phyloP scores from a whole-genome alignment of 2,329 filamentous ascomycete genomes.

The Rhynchosporium secalis region DNA sequence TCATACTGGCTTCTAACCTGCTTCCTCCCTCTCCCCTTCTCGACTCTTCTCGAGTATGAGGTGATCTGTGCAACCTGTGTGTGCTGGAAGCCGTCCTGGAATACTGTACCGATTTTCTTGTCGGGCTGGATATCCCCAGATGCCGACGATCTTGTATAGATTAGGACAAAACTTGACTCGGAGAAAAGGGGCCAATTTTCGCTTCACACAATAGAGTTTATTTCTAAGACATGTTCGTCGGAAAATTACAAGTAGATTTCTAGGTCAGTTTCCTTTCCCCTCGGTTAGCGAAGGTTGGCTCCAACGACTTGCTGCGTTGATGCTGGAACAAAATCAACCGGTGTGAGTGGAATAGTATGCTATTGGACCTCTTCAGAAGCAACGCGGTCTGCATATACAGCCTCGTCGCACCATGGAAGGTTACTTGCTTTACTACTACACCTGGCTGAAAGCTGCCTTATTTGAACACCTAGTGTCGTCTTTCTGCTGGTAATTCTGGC shows the following conservation, averaged over 20 bases:
- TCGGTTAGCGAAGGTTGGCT: neutral
- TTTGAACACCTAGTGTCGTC: neutral
- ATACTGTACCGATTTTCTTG: neutral
- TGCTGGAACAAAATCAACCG: slow-evolving; percentile 7
- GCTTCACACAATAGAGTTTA: neutral
- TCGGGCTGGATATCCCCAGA: neutral
- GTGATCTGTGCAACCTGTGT: slow-evolving; percentile 7
- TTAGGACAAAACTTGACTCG: slow-evolving; percentile 11
- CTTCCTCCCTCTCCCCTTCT: neutral
- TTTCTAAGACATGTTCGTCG: neutral
- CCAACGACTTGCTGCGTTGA: neutral
- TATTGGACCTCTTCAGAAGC: slow-evolving; percentile 21
- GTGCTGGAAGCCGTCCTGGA: neutral
- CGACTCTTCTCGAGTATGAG: neutral
- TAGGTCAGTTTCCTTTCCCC: neutral
- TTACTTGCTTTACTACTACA: neutral
- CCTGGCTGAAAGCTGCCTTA: slow-evolving; percentile 11
- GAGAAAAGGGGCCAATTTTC: slow-evolving; percentile 6
- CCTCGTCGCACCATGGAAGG: slow-evolving; percentile 13
- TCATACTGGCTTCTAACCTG: neutral
- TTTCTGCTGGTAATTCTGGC: slow-evolving; percentile 5
- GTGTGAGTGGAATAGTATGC: slow-evolving; percentile 18
- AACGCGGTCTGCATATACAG: slow-evolving; percentile 16
- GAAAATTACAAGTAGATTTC: neutral
- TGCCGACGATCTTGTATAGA: slow-evolving; percentile 11